phyloP scores from a whole-genome alignment of 352 stramenopile species.

The Phytophthora tentaculata region DNA sequence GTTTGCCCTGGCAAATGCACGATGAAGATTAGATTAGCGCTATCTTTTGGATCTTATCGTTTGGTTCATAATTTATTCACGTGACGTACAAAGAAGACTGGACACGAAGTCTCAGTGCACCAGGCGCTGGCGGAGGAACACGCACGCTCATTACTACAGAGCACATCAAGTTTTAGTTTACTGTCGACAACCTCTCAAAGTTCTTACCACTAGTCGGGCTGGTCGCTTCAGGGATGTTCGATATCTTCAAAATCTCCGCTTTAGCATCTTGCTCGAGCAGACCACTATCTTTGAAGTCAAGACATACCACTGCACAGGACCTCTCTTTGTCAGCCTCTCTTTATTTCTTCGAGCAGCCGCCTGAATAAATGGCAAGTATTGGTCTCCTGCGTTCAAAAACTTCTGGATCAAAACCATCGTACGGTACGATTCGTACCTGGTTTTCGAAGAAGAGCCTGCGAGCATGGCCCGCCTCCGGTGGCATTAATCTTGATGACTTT shows the following conservation, averaged over 20 bases:
- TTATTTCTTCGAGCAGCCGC: constrained; percentile 61
- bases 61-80: neutral
- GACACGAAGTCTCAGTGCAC: constrained; percentile 5
- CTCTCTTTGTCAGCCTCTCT: constrained; percentile 59
- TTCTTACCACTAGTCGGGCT: constrained; percentile 6
- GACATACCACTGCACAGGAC: constrained; percentile 31
- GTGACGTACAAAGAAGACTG: constrained; percentile 25
- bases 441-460: constrained; percentile 72
- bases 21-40: constrained; percentile 2
- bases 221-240: neutral
- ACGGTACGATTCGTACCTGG: constrained; percentile 58
- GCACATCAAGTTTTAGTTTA: too few species aligned
- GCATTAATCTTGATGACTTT: neutral
- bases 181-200: too few species aligned
- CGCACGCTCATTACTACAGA: neutral
- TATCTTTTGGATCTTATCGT: neutral
- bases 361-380: constrained; percentile 26
- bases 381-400: neutral
- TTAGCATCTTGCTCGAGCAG: neutral
- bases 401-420: neutral
- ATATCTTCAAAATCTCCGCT: neutral
- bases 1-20: constrained; percentile 21
- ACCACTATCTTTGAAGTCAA: constrained; percentile 10
- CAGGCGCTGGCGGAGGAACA: neutral
- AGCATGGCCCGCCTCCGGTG: constrained; percentile 15